Percentiles rank a stretch among this genome's conserved stretches.
phyloP scores from a whole-genome alignment of 495 filamentous ascomycete genomes.

The Annulohypoxylon stygium region DNA sequence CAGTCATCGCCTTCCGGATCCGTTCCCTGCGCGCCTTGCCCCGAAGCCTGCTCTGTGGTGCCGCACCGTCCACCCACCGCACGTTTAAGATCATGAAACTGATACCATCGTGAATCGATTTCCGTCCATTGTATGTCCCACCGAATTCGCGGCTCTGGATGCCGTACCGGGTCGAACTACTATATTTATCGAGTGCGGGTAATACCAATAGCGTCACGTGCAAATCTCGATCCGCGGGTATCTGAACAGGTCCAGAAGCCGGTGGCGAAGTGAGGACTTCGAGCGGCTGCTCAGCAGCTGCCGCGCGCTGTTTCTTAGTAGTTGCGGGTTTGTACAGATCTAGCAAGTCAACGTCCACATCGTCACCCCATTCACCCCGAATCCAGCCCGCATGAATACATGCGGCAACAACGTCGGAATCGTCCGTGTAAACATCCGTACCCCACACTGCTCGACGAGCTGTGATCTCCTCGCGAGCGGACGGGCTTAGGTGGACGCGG shows the following conservation, averaged over 20 bases:
- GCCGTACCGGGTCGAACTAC: slow-evolving; percentile 78
- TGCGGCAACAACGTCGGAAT: slow-evolving; percentile 92
- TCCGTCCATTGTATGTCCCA: slow-evolving; percentile 56
- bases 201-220: slow-evolving; percentile 88
- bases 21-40: slow-evolving; percentile 63
- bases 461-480: slow-evolving; percentile 84
- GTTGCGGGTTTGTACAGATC: slow-evolving; percentile 67
- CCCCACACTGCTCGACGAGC: slow-evolving; percentile 86
- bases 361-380: slow-evolving; percentile 84
- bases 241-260: slow-evolving; percentile 62
- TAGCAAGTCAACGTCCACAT: slow-evolving; percentile 74
- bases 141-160: slow-evolving; percentile 83
- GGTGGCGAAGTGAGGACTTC: slow-evolving; percentile 60
- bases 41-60: slow-evolving; percentile 67
- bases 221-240: slow-evolving; percentile 75
- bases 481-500: slow-evolving; percentile 75
- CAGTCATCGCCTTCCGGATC: slow-evolving; percentile 61
- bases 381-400: slow-evolving; percentile 96
- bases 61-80: slow-evolving; percentile 80
- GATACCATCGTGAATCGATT: slow-evolving; percentile 81
- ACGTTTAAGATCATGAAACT: slow-evolving; percentile 85
- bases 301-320: slow-evolving; percentile 45
- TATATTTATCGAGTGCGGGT: slow-evolving; percentile 81
- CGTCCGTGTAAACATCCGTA: slow-evolving; percentile 93
- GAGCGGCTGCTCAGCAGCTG: slow-evolving; percentile 46